phyloP scores from a whole-genome alignment of 176 grass and related monocot genomes.

The Triticum turgidum region DNA sequence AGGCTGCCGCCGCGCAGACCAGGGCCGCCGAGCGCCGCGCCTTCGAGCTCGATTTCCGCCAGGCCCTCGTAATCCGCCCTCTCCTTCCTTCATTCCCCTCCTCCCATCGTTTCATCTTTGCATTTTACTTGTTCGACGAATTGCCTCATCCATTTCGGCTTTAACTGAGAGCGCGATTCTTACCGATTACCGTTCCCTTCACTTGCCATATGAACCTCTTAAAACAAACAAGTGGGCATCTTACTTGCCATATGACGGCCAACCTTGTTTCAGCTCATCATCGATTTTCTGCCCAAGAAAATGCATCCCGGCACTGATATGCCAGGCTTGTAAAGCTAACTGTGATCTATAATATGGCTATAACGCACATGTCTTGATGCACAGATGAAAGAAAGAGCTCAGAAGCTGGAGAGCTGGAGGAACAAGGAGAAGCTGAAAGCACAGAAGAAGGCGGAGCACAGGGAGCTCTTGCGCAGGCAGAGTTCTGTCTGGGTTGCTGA shows the following conservation, averaged over 20 bases:
- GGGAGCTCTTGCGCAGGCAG: conserved; percentile 59
- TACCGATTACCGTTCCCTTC: background rate
- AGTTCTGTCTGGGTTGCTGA: conserved; percentile 68
- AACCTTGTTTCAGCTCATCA: background rate
- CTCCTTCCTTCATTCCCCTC: background rate
- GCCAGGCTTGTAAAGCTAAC: background rate
- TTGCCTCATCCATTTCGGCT: background rate
- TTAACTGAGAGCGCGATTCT: background rate
- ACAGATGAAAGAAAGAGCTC: conserved; percentile 88
- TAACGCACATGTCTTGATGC: conserved; percentile 10
- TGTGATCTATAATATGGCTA: background rate
- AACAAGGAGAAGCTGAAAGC: conserved; percentile 56
- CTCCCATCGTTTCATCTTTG: background rate
- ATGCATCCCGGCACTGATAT: background rate
- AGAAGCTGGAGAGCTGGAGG: conserved; percentile 80
- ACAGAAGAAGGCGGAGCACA: conserved; percentile 50
- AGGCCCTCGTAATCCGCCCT: conserved; percentile 50
- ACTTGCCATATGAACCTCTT: background rate
- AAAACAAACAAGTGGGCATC: background rate
- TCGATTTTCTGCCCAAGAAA: background rate
- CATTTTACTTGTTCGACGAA: background rate
- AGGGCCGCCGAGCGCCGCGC: conserved; percentile 63
- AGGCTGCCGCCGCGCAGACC: conserved; percentile 69
- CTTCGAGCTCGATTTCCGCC: conserved; percentile 74
- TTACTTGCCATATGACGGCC: background rate